Conservation (phyloP, 352 stramenopile species). For the Aphanomyces cochlioides region DNA sequence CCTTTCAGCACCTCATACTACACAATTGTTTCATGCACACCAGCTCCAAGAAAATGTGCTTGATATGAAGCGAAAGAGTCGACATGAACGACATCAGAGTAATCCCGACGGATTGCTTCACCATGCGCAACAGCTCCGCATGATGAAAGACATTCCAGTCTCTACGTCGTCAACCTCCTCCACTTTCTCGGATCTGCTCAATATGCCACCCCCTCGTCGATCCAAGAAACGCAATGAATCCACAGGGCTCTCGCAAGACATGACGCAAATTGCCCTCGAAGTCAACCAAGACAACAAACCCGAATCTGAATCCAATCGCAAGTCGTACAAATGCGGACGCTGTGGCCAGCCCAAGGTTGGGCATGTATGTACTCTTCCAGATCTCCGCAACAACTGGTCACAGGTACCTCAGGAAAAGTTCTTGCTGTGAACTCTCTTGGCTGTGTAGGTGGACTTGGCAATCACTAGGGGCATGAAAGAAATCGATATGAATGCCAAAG, state of each 20-base stretch:
- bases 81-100: conserved; percentile 28
- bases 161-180: too few relatives aligned
- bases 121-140: conserved; percentile 25
- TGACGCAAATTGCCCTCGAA: conserved; percentile 74
- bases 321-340: conserved; percentile 84
- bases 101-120: conserved; percentile 26
- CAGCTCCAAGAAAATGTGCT: conserved; percentile 29
- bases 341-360: conserved; percentile 82
- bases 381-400: conserved; percentile 83
- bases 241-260: conserved; percentile 75
- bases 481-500: conserved; percentile 23
- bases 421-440: background rate
- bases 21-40: conserved; percentile 22
- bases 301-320: conserved; percentile 40
- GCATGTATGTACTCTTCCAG: conserved; percentile 81
- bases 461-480: conserved; percentile 29
- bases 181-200: too few relatives aligned
- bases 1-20: background rate
- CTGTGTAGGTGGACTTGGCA: conserved; percentile 20
- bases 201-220: too few relatives aligned
- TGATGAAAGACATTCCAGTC: conserved; percentile 13
- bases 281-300: conserved; percentile 45
- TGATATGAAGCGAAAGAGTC: conserved; percentile 27
- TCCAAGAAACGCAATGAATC: conserved; percentile 36
- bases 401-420: conserved; percentile 36